Base-by-base conservation (phyloP, 164 flowering plant genomes). In the Brasenia schreberi region DNA sequence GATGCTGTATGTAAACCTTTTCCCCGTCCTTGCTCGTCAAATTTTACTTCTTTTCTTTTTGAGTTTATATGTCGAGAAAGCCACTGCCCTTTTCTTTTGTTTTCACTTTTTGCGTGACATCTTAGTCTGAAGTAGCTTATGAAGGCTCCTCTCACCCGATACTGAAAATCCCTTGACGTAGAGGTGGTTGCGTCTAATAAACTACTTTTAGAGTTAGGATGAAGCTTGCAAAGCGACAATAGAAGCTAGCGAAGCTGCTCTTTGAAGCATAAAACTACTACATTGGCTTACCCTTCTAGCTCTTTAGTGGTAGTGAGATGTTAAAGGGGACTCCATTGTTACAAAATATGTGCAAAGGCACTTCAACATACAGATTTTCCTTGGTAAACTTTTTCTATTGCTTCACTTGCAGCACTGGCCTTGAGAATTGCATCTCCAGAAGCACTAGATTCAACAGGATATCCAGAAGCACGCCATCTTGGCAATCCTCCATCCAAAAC, bases 371-470 rank as follows among this genome's bases (percentile, higher is more conserved):
- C 99, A 4, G 80, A 60, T 63, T 85, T 85, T 64, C 99, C 96
- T 69, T 79, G 81, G 73, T 92, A 92, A 12, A 87, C 85, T 83
- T n/a, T n/a, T n/a, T n/a, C n/a, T n/a, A n/a, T n/a, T n/a, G n/a
- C n/a, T n/a, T n/a, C n/a, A n/a, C n/a, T 89, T 92, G 99, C 97
- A 77, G 97, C 99, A 80, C 96, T 92, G 66, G 97, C 92, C 83
- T 92, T 95, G 74, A 95, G 61, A 76, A 95, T 92, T 64, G 99
- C 86, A 90, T 95, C 97, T 76, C 97, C 74, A 61, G 99, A 88
- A 65, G 99, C 97, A 85, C 97, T 92, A 53, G 99, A 95, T 83
- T 95, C 99, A 68, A 95, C 99, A 81, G 91, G 97, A 82, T 74
- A 95, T 44, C 97, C 99, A 70, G 90, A 83, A 64, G 94, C 92